These are phyloP conservation scores for Flaveria bidentis DNA, from an alignment of 129 eudicot species.

Conservation along the genomic window DNA sequence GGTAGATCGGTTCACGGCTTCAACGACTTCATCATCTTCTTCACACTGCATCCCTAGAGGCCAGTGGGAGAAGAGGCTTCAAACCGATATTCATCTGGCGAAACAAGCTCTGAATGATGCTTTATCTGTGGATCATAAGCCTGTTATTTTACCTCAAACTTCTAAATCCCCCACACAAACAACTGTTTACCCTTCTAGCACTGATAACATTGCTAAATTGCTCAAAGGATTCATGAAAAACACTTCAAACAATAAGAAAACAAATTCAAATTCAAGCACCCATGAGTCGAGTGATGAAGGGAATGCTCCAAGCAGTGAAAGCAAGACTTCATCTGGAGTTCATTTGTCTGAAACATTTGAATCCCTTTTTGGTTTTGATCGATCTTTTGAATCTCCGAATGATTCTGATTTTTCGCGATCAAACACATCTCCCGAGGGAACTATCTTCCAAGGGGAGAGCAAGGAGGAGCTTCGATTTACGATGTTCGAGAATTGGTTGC, in stretches of 20 bases:
- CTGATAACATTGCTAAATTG: conserved; percentile 71
- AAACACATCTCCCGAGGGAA: conserved; percentile 50
- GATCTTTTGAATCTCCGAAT: conserved; percentile 43
- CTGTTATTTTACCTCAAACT: not conserved
- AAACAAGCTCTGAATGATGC: conserved; percentile 72
- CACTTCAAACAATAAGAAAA: conserved; percentile 32
- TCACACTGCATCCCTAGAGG: conserved; percentile 53
- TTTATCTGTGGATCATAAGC: conserved; percentile 43
- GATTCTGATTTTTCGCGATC: conserved; percentile 69
- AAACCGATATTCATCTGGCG: conserved; percentile 55
- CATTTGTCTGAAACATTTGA: conserved; percentile 57
- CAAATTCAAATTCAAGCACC: conserved; percentile 45
- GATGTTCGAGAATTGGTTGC: conserved; percentile 80
- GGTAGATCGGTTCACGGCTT: conserved; percentile 34
- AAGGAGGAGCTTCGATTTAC: conserved; percentile 50
- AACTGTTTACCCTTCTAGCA: conserved; percentile 56
- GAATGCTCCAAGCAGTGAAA: conserved; percentile 38
- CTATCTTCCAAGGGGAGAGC: conserved; percentile 48
- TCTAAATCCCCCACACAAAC: conserved; percentile 18
- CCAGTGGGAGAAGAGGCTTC: conserved; percentile 71
- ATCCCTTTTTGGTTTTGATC: conserved; percentile 60
- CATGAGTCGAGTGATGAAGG: conserved; percentile 34
- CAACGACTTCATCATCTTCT: conserved; percentile 43
- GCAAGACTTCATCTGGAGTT: conserved; percentile 41
- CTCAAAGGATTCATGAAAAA: conserved; percentile 69